Evolutionary conservation across 2,329 filamentous ascomycete genomes (phyloP), one percentile per base, ranked within the genome.

Genomic region (Waltergamsia citrina): DNA sequence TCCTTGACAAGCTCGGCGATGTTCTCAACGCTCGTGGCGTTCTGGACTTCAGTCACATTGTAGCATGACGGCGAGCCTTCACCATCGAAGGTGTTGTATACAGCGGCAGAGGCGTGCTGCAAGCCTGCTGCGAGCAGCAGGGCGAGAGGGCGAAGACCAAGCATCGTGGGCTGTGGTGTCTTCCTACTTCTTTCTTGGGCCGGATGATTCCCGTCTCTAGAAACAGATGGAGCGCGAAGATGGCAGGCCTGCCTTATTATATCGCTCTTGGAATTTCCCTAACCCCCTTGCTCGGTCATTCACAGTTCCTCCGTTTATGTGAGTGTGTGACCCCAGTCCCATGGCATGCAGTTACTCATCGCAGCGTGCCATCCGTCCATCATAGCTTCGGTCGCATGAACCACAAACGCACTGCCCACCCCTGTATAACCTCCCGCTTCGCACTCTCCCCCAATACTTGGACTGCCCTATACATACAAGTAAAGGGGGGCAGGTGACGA

Each of bases 31-130:
- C 57, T 62, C 17, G 48, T 60, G n/a, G 64, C 56, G 39, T 67
- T 52, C 38, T 65, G 46, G 4, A 70, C 57, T 12, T 51, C 49
- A 4, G 62, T 56, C 31, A 69, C 65, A 40, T 67, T 54, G 41
- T 60, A 46, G 45, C 64, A 70, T 17, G 65, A 58, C 1, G 65
- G 64, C 36, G 61, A 64, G 14, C 65, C 66, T 3, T 54, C 52
- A 8, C 66, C 66, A 39, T 70, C 66, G 36, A 69, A 71, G 19
- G 66, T 69, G 47, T 69, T 64, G 49, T 61, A 71, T 12, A 41
- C 44, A 15, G 44, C 41, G 16, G 33, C 26, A 15, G 21, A 24
- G 11, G 22, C 26, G 27, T 24, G 12, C 14, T 27, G 17, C 18
- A 21, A 22, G 17, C 29, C 12, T n/a, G 30, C 29, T 23, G 20